These are phyloP conservation scores for Penicillium crystallinum DNA, from an alignment of 495 filamentous ascomycete genomes.

Conservation along the genomic window DNA sequence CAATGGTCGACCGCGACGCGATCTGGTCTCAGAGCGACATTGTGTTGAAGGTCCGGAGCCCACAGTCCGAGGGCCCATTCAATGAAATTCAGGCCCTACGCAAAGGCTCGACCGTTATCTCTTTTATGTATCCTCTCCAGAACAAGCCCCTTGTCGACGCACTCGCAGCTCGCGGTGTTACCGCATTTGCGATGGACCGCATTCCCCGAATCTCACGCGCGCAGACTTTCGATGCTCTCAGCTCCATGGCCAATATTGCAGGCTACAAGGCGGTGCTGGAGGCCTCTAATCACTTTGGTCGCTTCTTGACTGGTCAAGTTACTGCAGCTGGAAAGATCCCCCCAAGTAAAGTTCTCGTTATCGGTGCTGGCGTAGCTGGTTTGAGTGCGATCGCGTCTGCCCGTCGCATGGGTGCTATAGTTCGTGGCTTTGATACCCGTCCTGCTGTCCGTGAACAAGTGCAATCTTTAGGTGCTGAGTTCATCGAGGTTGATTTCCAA, in stretches of 20 bases:
- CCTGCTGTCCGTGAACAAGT: conserved; percentile 76
- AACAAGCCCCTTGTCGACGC: conserved; percentile 64
- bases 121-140: conserved; percentile 69
- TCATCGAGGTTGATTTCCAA: conserved; percentile 76
- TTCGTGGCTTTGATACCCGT: conserved; percentile 77
- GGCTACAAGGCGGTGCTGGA: conserved; percentile 82
- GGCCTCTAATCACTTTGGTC: conserved; percentile 76
- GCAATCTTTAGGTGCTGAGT: conserved; percentile 77
- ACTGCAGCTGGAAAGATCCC: conserved; percentile 81
- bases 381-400: conserved; percentile 77
- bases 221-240: conserved; percentile 67
- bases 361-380: conserved; percentile 77
- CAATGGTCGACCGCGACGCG: conserved; percentile 54
- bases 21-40: conserved; percentile 70
- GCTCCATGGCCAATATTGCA: conserved; percentile 83
- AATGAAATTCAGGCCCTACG: conserved; percentile 57
- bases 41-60: conserved; percentile 71
- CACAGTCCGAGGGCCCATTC: conserved; percentile 44
- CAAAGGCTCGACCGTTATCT: conserved; percentile 63
- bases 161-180: conserved; percentile 57
- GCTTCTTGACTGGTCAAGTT: conserved; percentile 76
- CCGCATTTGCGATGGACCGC: conserved; percentile 78
- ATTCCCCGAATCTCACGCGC: conserved; percentile 79
- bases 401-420: conserved; percentile 74
- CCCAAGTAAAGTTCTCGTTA: conserved; percentile 75